Evolutionary conservation across 2,329 filamentous ascomycete species (phyloP), one percentile per base, ranked within the genome.

Genomic region (Penicillium sp.): DNA sequence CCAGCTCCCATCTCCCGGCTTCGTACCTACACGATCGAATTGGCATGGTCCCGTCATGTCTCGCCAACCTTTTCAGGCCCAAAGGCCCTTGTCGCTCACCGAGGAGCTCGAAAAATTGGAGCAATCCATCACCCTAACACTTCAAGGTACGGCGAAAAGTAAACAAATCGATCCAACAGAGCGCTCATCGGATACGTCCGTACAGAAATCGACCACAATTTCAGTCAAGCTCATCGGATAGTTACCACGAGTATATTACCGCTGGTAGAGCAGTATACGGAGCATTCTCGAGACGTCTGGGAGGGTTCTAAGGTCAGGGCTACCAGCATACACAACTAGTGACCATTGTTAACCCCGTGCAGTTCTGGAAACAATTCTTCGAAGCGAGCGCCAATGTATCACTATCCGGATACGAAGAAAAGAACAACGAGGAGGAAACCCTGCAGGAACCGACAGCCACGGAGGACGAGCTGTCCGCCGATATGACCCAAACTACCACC

Each of bases 341-440:
- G 48, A 49, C 33, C 30, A 33, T 31, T 46, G 36, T 37, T 54
- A 39, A 51, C 36, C 16, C 28, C 9, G 33, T 41, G 14, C 64
- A 95, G 88, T 99, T 99, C 73, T 99, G 93, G 93, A 99, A 99
- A 73, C 91, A 97, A 76, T 99, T 99, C 77, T 99, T 99, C 72
- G 93, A 99, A 74, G 90, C 93, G 30, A 95, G 91, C 40, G 93
- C 93, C 67, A 97, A 99, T 64, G 92, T 99, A 22, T 95, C 92
- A 10, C 80, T 99, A 10, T 95, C 90, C 0, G 90, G 91, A 25
- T 96, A 99, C 70, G 92, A 95, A 66, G 91, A 95, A 65, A 78
- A 84, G 18, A 82, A 82, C 12, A 68, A 70, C 6, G 74, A 76
- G 22, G 84, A 87, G n/a, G 82, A 80, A 44, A 63, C 79, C 64